Percentiles rank a stretch among this genome's conserved stretches.
Conservation (phyloP, 768 basidiomycete species). For the Amanita rimosa region DNA sequence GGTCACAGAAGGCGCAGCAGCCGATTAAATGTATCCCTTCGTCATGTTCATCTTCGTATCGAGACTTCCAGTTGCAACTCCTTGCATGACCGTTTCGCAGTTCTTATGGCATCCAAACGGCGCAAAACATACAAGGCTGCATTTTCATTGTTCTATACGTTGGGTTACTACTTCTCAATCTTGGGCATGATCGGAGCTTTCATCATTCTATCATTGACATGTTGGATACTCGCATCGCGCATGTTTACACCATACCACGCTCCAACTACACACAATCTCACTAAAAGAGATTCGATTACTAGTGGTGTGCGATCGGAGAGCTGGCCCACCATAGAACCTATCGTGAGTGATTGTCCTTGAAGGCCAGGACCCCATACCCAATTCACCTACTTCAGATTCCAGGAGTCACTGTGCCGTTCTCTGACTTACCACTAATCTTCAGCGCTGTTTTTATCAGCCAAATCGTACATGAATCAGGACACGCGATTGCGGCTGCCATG, state of each 20-base stretch:
- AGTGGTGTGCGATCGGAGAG: not conserved
- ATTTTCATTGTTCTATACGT: conserved; percentile 33
- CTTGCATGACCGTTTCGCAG: conserved; percentile 32
- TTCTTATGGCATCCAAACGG: conserved; percentile 19
- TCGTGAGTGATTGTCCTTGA: conserved; percentile 16
- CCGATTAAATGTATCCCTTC: conserved; percentile 3
- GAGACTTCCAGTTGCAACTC: conserved; percentile 41
- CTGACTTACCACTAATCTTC: conserved; percentile 57
- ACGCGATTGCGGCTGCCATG: conserved; percentile 68
- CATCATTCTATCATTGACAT: conserved; percentile 27
- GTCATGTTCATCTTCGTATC: conserved; percentile 25
- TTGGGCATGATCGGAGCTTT: conserved; percentile 38
- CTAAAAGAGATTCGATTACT: not conserved
- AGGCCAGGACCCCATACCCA: not conserved
- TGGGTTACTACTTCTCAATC: conserved; percentile 32
- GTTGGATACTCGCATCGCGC: conserved; percentile 9
- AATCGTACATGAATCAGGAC: conserved; percentile 71
- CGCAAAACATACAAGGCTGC: conserved; percentile 14
- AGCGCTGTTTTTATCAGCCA: conserved; percentile 52
- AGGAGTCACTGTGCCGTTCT: conserved; percentile 69
- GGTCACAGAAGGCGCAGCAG: not conserved
- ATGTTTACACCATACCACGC: not conserved
- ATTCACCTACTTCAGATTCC: conserved; percentile 45
- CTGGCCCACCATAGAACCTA: conserved; percentile 15
- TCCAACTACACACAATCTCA: not conserved